Base-by-base conservation (phyloP, 1,284 basidiomycete species). In the Fomitiporia mediterranea region DNA sequence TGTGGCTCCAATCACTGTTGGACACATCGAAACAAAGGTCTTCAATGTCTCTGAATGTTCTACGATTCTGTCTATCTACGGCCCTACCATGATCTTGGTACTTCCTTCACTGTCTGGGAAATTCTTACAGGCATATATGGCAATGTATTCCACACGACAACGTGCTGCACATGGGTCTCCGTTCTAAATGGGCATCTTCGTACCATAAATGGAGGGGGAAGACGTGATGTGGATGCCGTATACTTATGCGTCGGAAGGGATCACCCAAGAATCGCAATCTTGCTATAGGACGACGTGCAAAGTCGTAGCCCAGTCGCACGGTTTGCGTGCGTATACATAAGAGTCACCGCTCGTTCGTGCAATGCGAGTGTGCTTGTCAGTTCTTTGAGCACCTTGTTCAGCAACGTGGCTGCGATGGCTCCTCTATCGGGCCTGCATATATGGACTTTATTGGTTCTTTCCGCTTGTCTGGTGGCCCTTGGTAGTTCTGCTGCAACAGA, bases 241-340 rank as follows among this genome's bases (percentile, higher is more conserved):
- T n/a, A n/a, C n/a, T n/a, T n/a, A n/a, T n/a, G n/a, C n/a, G n/a
- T n/a, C n/a, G n/a, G n/a, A n/a, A n/a, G n/a, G n/a, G n/a, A n/a
- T n/a, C n/a, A n/a, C n/a, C n/a, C 27, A 23, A 19, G 46, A 25
- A 15, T 57, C 46, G 59, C 62, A 34, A 58, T 56, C 21, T 51
- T 53, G 43, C 49, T 51, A 34, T n/a, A 15, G 9, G 23, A 19
- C 9, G 47, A 34, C 54, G 39, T 34, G 37, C 37, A 42, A 43
- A 53, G 23, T 50, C 17, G 17, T 39, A 25, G n/a, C n/a, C 19
- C 23, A 9, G 30, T 47, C 53, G 19, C 53, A 55, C 43, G 53
- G 43, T 23, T 37, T 21, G 6, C 34, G 23, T 17, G 28, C 23
- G 34, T 34, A 30, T 47, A 54, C 21, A 46, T 37, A 48, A 48